Base-by-base conservation (phyloP, 2,329 filamentous ascomycete species). In the Lecanoromycetidae sp. region DNA sequence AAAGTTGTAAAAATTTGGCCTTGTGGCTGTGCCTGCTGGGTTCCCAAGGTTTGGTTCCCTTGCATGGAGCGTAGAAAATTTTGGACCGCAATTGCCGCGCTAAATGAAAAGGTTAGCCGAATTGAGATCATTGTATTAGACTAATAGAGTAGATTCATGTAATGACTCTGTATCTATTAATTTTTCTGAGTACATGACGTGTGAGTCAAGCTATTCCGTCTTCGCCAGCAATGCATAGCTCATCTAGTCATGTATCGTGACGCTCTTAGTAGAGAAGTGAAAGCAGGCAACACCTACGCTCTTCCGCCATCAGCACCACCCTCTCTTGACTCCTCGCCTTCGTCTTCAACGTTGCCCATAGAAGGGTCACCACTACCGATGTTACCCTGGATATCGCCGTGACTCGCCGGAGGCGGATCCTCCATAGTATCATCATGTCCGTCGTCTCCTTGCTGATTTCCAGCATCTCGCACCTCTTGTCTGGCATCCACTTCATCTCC, bases 261-360 rank as follows among this genome's bases (percentile, higher is more conserved):
- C 26, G 17, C 13, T 20, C n/a, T 3, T 25, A 17, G 7, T 19
- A 29, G 35, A 36, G 15, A 19, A 42, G 36, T 29, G 50, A 52
- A 53, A 62, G 64, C 68, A 63, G 67, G 64, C 64, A 43, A 36
- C 40, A 98, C 93, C 90, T 96, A 98, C 91, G 90, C 91, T 95
- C 91, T 80, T 70, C 86, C 93, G 61, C 93, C 91, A 68, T 96
- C 91, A 57, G 87, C 87, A 63, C 93, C 91, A 51, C 90, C 91
- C 67, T 94, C 87, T 69, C 93, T 77, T 55, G 90, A 79, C 57
- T 79, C 80, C 64, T 87, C 80, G 49, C 91, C 91, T 66, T 96
- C 91, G 65, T 93, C 81, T 66, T 88, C 79, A 57, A 94, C 71
- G 63, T 98, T 90, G 54, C 88, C 90, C 47, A 84, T 70, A 27